Percentiles rank a stretch among this genome's conserved stretches.
These are phyloP conservation scores for Phlyctochytrium bullatum DNA, from an alignment of 192 early-diverging fungal genomes.

Conservation along the genomic window DNA sequence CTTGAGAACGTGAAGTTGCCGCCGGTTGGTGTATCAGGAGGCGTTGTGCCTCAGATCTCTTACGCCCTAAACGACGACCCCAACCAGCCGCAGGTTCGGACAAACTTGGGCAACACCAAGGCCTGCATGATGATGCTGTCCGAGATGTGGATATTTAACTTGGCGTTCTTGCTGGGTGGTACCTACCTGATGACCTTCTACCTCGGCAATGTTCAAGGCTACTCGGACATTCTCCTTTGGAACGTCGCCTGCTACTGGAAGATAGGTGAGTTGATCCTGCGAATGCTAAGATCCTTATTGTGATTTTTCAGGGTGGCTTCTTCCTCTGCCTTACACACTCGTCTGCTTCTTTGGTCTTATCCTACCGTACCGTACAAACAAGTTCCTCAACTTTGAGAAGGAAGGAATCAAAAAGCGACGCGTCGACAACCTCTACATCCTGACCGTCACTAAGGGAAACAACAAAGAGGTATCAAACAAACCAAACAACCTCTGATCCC, in stretches of 20 bases:
- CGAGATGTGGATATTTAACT: slow-evolving; percentile 54
- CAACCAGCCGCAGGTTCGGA: slow-evolving; percentile 15
- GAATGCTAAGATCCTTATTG: not conserved
- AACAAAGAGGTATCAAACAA: slow-evolving; percentile 33
- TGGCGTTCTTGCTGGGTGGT: slow-evolving; percentile 39
- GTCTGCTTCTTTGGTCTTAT: slow-evolving; percentile 58
- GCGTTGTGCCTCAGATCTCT: slow-evolving; percentile 29
- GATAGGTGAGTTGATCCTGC: slow-evolving; percentile 33
- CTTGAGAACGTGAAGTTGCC: not conserved
- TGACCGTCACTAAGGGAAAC: slow-evolving; percentile 58
- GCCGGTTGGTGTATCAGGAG: no score
- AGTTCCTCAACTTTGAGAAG: slow-evolving; percentile 44
- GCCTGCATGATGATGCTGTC: slow-evolving; percentile 49
- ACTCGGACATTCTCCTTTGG: slow-evolving; percentile 51
- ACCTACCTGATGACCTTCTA: slow-evolving; percentile 51
- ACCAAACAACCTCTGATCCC: not conserved
- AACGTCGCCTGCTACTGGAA: slow-evolving; percentile 59
- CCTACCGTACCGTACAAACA: slow-evolving; percentile 54
- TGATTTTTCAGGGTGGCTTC: slow-evolving; percentile 40
- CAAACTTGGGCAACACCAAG: slow-evolving; percentile 55
- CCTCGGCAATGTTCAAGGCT: slow-evolving; percentile 31
- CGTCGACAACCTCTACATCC: slow-evolving; percentile 57
- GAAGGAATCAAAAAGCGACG: slow-evolving; percentile 28
- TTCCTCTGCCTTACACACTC: slow-evolving; percentile 58
- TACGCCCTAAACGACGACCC: slow-evolving; percentile 44